Base-by-base conservation (phyloP, 202 grass and related monocot species). In the Eragrostis tef region DNA sequence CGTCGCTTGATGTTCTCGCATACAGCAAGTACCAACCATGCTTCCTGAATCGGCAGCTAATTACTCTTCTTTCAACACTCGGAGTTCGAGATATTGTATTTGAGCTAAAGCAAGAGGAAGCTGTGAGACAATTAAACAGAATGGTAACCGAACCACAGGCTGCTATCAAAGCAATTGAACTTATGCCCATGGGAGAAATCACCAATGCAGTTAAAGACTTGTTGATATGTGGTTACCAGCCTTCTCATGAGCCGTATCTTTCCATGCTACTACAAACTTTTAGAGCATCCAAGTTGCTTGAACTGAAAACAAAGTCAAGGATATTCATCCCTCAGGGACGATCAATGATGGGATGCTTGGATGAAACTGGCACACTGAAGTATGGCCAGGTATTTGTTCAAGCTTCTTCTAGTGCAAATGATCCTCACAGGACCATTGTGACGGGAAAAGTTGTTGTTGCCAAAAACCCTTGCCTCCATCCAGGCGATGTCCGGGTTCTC, bases 401-500 rank as follows among this genome's bases (percentile, higher is more conserved):
- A 85, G 69, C 78, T 86, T 93, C 92, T 70, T 42, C 59, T 21
- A 6, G 51, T 60, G 88, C 59, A 70, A 67, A 43, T 66, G 85
- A 83, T 0, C 11, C 73, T 51, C 1, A 24, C 16, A 67, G 27
- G 58, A 24, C 46, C 21, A 44, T 90, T 29, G 43, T 98, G 43
- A 88, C 61, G 2, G 85, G 88, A 72, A 74, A 69, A 73, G 86
- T 98, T n/a, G 73, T 94, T 6, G 80, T 98, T 80, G 84, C 95
- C 29, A 98, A 98, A 80, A 98, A 94, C 74, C 95, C 95, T 54
- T 98, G 95, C 70, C 92, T 94, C 51, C 92, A 98, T 45, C 95
- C 90, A 1, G 95, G 95, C 51, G 94, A 98, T 80, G 10, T 98
- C 50, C 89, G 79, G 17, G 63, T 98, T 89, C 85, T 98, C 68